Evolutionary conservation across 768 basidiomycete genomes (phyloP), one percentile per base, ranked within the genome.

Genomic region (Auricularia cornea): DNA sequence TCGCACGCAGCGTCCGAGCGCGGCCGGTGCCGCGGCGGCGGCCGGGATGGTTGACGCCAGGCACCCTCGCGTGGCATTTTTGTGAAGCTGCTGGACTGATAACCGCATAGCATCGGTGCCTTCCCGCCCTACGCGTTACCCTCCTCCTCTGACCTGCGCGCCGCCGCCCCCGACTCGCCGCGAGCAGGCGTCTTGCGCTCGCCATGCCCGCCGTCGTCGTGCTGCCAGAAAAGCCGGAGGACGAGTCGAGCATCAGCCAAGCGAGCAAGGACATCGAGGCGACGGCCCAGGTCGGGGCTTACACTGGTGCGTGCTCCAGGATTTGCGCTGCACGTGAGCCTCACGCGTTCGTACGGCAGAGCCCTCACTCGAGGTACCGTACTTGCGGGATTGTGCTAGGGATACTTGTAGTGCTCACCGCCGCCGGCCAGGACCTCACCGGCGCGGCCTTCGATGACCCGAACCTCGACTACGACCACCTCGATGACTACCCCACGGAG

Each of bases 401-500:
- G 20, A 20, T 18, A 23, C 44, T 48, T 48, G 28, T 57, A 26
- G 26, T n/a, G 26, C 54, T 31, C 54, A 57, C 28, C 54, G 30
- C 54, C 4, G 16, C 26, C 54, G 12, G 11, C 6, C 20, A 57
- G 54, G 54, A 57, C 26, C 28, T 57, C 30, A 33, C 61, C 3
- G 52, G 16, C 28, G 44, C 29, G 20, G 28, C 4, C 6, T 62
- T 62, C 44, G 40, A 62, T 32, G 29, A 30, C 52, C 48, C 62
- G 33, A 52, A 56, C 41, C 52, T 54, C 52, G 44, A 48, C n/a
- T 57, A 32, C 18, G 33, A 51, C 35, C 10, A 62, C 38, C 35
- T 31, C 26, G 56, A 63, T 31, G 38, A 51, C 44, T 61, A 31
- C 51, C n/a, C 54, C 33, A 26, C 26, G 48, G 59, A 63, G 20